Percentiles rank a stretch among this genome's conserved stretches.
These are phyloP conservation scores for Crataegus laevigata DNA, from an alignment of 306 rosid species.

Conservation along the genomic window DNA sequence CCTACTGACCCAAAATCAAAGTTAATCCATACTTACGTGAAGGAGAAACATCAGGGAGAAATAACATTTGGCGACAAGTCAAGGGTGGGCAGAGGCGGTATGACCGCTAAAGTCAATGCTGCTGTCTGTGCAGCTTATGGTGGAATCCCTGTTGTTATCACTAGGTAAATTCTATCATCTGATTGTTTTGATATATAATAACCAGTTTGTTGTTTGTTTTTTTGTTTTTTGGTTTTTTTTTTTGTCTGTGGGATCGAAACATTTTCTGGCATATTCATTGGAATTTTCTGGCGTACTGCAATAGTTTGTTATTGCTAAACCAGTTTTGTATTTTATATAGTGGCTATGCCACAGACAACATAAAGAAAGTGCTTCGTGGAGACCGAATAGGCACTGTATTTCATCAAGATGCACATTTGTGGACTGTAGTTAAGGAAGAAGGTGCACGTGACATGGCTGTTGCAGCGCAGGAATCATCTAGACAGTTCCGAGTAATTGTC, in stretches of 20 bases:
- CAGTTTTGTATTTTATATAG: constrained; percentile 24
- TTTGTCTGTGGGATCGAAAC: background rate
- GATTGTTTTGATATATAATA: background rate
- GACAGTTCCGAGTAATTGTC: constrained; percentile 51
- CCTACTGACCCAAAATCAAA: constrained; percentile 72
- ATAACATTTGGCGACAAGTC: constrained; percentile 88
- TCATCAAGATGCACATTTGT: constrained; percentile 76
- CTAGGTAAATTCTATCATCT: constrained; percentile 44
- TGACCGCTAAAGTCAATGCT: constrained; percentile 89
- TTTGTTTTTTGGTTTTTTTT: too few relatives aligned
- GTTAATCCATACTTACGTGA: constrained; percentile 67
- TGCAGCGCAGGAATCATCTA: constrained; percentile 59
- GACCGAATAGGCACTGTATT: constrained; percentile 76
- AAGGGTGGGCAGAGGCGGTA: constrained; percentile 81
- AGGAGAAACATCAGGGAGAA: constrained; percentile 64
- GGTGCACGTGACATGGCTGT: constrained; percentile 77
- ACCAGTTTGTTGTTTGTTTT: background rate
- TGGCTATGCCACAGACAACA: constrained; percentile 67
- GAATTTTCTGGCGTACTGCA: background rate
- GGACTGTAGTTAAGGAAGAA: constrained; percentile 59
- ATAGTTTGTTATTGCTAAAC: constrained; percentile 15
- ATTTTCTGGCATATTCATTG: background rate
- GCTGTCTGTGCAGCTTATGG: constrained; percentile 65
- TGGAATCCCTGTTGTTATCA: constrained; percentile 81
- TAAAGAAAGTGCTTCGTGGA: constrained; percentile 69